Evolutionary conservation across 306 rosid species (phyloP).

Genomic region (Pyrus pyrifolia): DNA sequence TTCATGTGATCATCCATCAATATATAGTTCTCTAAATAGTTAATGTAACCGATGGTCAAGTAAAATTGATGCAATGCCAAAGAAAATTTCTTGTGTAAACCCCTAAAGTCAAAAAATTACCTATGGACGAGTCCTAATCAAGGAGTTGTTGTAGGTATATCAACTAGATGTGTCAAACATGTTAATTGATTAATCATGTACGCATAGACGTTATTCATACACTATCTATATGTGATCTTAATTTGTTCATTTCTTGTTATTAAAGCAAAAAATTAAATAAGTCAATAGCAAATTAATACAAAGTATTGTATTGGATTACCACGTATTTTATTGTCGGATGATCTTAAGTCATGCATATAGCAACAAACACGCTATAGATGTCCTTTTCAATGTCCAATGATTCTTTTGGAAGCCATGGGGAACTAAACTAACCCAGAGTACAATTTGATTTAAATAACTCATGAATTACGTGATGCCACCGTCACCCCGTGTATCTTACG

Average conservation of each 20-base stretch:
- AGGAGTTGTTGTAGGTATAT: conserved; percentile 12
- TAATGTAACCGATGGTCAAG: neutral
- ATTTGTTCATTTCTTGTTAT: conserved; percentile 30
- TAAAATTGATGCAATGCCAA: neutral
- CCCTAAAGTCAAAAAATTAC: neutral
- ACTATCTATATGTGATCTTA: neutral
- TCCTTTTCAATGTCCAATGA: conserved; percentile 37
- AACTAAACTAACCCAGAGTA: neutral
- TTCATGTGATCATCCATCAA: neutral
- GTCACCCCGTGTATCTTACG: conserved; percentile 15
- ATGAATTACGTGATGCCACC: conserved; percentile 29
- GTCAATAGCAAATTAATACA: conserved; percentile 11
- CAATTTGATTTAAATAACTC: neutral
- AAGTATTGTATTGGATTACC: neutral
- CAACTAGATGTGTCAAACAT: conserved; percentile 15
- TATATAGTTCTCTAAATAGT: neutral
- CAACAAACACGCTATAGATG: conserved; percentile 19
- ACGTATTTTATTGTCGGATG: neutral
- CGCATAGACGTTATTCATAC: conserved; percentile 43
- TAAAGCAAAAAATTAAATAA: conserved; percentile 22
- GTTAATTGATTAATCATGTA: neutral
- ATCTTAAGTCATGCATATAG: conserved; percentile 13
- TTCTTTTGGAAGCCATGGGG: conserved; percentile 37
- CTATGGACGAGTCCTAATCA: neutral
- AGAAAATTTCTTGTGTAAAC: neutral